A percentile compares a stretch with the other conserved stretches of the same genome.
These are phyloP conservation scores for Heteromeles arbutifolia DNA, from an alignment of 306 rosid genomes.

Conservation along the genomic window DNA sequence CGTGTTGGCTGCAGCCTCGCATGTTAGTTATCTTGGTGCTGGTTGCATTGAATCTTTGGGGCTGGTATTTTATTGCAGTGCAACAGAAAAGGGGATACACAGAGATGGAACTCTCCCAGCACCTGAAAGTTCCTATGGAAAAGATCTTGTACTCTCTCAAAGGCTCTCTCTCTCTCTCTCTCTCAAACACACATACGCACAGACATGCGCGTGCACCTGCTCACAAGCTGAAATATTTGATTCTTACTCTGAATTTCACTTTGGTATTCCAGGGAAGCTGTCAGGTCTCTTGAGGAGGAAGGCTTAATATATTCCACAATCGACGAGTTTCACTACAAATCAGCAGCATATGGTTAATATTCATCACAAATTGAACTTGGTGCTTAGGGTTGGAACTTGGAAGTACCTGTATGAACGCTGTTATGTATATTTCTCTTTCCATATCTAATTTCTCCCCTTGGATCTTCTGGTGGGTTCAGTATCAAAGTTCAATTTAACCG, in stretches of 20 bases:
- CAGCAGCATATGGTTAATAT: conserved; percentile 36
- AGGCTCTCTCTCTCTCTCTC: not conserved
- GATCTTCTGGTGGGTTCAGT: not conserved
- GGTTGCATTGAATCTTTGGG: not conserved
- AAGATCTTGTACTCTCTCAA: conserved; percentile 49
- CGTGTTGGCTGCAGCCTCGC: not conserved
- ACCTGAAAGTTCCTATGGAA: conserved; percentile 68
- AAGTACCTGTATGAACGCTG: not conserved
- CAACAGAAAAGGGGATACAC: conserved; percentile 64
- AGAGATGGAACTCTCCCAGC: conserved; percentile 63
- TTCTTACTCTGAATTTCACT: not conserved
- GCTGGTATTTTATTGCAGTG: conserved; percentile 37
- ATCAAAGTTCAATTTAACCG: not conserved
- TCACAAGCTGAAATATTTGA: no score
- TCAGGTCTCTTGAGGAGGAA: conserved; percentile 71
- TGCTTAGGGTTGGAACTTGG: not conserved
- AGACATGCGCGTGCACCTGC: no score
- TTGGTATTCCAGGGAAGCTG: conserved; percentile 50
- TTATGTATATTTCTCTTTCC: not conserved
- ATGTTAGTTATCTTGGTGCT: no score
- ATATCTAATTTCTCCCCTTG: not conserved
- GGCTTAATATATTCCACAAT: conserved; percentile 80
- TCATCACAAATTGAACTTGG: not conserved
- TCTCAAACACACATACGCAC: not conserved
- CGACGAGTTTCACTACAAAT: conserved; percentile 84